A percentile compares a stretch with the other conserved stretches of the same genome.
phyloP scores from a whole-genome alignment of 2,329 filamentous ascomycete genomes.

The Beauveria scarabaeidicola region DNA sequence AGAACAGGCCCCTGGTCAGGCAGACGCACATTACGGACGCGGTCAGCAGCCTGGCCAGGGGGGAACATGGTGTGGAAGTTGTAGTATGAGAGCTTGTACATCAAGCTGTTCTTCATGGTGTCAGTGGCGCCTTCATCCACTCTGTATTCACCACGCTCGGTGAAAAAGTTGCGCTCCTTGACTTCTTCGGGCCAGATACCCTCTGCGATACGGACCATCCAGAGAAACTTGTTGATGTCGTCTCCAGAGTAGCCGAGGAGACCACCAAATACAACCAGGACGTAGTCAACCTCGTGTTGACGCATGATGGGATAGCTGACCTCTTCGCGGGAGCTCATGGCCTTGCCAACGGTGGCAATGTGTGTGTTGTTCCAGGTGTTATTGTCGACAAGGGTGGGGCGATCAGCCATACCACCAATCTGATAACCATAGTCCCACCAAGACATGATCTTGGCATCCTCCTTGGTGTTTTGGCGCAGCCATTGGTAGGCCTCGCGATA shows the following conservation, averaged over 20 bases:
- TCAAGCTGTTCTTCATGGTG: slow-evolving; percentile 98
- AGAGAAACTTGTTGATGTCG: slow-evolving; percentile 99
- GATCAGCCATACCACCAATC: slow-evolving; percentile 98
- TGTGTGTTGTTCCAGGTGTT: slow-evolving; percentile 99
- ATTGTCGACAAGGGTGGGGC: slow-evolving; percentile 95
- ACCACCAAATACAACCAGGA: slow-evolving; percentile 94
- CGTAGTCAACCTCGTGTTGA: slow-evolving; percentile 97
- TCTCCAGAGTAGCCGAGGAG: slow-evolving; percentile 95
- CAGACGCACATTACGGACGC: slow-evolving; percentile 72
- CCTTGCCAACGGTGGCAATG: slow-evolving; percentile 97
- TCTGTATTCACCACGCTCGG: slow-evolving; percentile 82
- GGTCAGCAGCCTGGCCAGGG: slow-evolving; percentile 78
- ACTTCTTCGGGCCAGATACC: slow-evolving; percentile 99
- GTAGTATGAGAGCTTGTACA: slow-evolving; percentile 99
- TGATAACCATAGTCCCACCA: slow-evolving; percentile 99
- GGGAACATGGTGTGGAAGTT: slow-evolving; percentile 93
- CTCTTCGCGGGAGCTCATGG: slow-evolving; percentile 95
- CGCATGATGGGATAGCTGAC: slow-evolving; percentile 98
- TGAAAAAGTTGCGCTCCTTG: slow-evolving; percentile 95
- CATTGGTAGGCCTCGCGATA: slow-evolving; percentile 99
- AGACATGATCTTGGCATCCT: slow-evolving; percentile 97
- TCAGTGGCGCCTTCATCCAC: slow-evolving; percentile 90
- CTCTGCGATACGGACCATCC: slow-evolving; percentile 99
- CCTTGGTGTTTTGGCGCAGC: slow-evolving; percentile 92
- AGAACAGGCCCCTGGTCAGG: slow-evolving; percentile 81